These are phyloP conservation scores for Psilocybe cubensis DNA, from an alignment of 768 basidiomycete genomes.

Conservation along the genomic window DNA sequence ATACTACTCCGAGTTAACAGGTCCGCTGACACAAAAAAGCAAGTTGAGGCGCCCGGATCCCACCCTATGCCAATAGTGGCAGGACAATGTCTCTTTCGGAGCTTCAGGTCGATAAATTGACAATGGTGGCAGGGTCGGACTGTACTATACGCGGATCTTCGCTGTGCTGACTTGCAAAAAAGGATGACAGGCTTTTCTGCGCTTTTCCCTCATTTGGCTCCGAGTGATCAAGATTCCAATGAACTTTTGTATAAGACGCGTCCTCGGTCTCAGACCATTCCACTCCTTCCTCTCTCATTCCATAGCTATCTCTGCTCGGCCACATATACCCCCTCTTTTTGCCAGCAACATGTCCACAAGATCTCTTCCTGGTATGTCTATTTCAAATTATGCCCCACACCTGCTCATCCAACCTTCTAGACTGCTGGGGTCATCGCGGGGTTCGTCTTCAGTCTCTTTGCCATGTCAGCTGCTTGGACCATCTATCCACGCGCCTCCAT, in stretches of 20 bases:
- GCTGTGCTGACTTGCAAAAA: slow-evolving; percentile 10
- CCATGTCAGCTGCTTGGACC: not conserved
- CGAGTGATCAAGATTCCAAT: not conserved
- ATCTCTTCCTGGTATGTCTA: slow-evolving; percentile 34
- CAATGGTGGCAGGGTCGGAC: not conserved
- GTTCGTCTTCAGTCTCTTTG: slow-evolving; percentile 30
- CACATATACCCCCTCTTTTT: not conserved
- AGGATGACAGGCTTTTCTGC: slow-evolving; percentile 2
- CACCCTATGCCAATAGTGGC: not conserved
- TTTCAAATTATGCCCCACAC: not conserved
- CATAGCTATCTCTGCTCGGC: not conserved
- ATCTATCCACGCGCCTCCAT: not conserved
- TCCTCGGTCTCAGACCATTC: slow-evolving; percentile 2
- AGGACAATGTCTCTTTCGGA: not conserved
- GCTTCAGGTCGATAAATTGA: not conserved
- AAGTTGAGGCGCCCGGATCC: not conserved
- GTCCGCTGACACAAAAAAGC: not conserved
- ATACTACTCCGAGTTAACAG: not conserved
- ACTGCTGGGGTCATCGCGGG: slow-evolving; percentile 71
- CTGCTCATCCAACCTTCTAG: slow-evolving; percentile 30
- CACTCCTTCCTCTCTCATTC: slow-evolving; percentile 9
- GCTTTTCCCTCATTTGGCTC: slow-evolving; percentile 9
- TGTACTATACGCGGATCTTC: not conserved
- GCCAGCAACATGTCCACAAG: slow-evolving; percentile 9
- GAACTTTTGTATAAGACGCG: slow-evolving; percentile 21